A percentile compares a stretch with the other conserved stretches of the same genome.
Evolutionary conservation across 75 land plant genomes (phyloP).

Genomic region (Adiantum capillusveneris): DNA sequence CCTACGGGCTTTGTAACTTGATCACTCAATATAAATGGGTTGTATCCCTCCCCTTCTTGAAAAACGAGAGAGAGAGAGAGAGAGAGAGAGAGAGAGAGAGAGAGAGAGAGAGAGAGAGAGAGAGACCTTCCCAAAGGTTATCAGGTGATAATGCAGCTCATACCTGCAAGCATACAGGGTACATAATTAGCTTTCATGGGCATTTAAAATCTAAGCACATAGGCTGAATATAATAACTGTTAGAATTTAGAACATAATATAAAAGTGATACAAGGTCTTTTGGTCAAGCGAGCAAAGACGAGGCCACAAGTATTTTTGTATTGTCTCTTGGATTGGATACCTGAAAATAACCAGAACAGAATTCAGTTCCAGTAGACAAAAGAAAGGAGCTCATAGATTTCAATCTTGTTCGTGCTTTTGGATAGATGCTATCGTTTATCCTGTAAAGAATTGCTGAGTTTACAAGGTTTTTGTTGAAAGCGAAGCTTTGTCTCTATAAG

Average conservation of each 20-base stretch:
- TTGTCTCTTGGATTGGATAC: conserved; percentile 74
- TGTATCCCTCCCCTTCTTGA: no score
- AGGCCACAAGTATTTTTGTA: conserved; percentile 93
- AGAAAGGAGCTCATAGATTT: no score
- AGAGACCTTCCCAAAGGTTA: conserved; percentile 95
- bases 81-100: conserved; percentile 9
- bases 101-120: conserved; percentile 10
- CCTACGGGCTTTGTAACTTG: no score
- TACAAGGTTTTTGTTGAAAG: background rate
- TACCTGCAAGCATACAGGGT: conserved; percentile 40
- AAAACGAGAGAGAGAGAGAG: no score
- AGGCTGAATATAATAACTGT: background rate
- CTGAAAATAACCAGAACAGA: conserved; percentile 18
- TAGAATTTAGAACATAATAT: background rate
- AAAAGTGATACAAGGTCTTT: conserved; percentile 53
- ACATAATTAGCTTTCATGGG: background rate
- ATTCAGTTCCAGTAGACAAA: background rate
- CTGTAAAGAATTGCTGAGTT: no score
- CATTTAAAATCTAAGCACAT: background rate
- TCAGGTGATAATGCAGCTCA: conserved; percentile 95
- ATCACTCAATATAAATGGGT: no score
- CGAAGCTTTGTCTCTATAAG: background rate
- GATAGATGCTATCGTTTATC: no score
- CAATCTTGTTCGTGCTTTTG: no score
- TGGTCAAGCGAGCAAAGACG: conserved; percentile 93